Percentiles rank a stretch among this genome's conserved stretches.
These are phyloP conservation scores for Pilaira anomala DNA, from an alignment of 192 early-diverging fungal genomes.

Conservation along the genomic window DNA sequence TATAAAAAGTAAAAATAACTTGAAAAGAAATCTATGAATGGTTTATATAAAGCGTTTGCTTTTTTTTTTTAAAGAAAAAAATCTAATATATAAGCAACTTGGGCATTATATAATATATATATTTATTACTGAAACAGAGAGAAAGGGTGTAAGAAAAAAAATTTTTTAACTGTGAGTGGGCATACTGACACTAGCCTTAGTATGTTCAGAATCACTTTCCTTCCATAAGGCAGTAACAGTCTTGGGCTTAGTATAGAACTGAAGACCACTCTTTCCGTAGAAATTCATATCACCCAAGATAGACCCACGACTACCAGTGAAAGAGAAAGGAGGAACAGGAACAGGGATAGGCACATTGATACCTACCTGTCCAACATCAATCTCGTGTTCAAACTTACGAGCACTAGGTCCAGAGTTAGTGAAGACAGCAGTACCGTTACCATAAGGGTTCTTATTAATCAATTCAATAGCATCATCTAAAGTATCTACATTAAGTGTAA, in stretches of 20 bases:
- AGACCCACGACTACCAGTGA: slow-evolving; percentile 87
- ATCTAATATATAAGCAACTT: not conserved
- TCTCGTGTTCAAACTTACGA: slow-evolving; percentile 81
- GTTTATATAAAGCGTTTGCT: no score
- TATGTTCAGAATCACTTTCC: slow-evolving; percentile 71
- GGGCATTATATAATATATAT: not conserved
- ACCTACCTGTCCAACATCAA: slow-evolving; percentile 93
- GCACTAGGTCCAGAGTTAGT: slow-evolving; percentile 88
- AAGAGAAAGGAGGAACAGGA: slow-evolving; percentile 95
- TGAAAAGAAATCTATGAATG: no score
- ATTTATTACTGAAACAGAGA: not conserved
- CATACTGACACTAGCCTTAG: slow-evolving; percentile 81
- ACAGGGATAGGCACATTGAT: slow-evolving; percentile 92
- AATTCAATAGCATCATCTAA: slow-evolving; percentile 90
- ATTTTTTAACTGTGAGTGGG: slow-evolving; percentile 64
- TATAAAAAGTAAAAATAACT: no score
- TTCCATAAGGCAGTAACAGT: slow-evolving; percentile 95
- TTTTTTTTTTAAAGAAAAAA: no score
- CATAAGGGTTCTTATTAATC: slow-evolving; percentile 88
- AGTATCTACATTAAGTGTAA: slow-evolving; percentile 77
- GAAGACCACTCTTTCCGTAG: slow-evolving; percentile 71
- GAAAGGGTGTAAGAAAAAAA: not conserved
- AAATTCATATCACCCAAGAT: slow-evolving; percentile 96
- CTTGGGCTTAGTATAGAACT: slow-evolving; percentile 92
- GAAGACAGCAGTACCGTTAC: slow-evolving; percentile 84